Evolutionary conservation across 495 filamentous ascomycete genomes (phyloP).

Genomic region (Chaetomium cochliodes): DNA sequence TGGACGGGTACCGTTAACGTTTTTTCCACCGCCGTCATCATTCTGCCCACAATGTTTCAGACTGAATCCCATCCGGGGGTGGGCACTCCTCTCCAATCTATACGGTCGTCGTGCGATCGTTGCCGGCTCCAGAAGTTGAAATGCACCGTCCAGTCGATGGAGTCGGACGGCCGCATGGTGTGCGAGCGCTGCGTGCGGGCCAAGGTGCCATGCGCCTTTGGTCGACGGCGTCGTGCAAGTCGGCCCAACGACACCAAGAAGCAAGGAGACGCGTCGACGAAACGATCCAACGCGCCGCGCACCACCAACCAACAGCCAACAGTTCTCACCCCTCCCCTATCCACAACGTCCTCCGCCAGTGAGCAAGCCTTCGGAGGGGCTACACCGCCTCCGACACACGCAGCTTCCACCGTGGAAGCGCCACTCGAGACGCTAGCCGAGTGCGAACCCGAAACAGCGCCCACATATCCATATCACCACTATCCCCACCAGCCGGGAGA

Average conservation of each 20-base stretch:
- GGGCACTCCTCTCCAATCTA: not conserved
- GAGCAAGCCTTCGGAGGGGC: not conserved
- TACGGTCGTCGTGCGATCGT: not conserved
- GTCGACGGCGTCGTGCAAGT: not conserved
- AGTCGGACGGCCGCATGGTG: not conserved
- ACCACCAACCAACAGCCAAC: not conserved
- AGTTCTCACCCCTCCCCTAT: not conserved
- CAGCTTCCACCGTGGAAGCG: not conserved
- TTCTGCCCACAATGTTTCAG: not conserved
- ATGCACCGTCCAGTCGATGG: not conserved
- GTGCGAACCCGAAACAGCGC: not conserved
- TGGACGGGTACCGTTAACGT: too few relatives aligned
- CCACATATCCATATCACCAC: not conserved
- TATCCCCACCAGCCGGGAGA: not conserved
- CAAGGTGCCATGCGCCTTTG: slow-evolving; percentile 1
- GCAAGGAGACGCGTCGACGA: not conserved
- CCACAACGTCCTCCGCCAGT: not conserved
- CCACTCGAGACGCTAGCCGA: not conserved
- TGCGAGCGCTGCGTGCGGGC: not conserved
- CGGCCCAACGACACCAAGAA: not conserved
- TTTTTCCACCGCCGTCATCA: not conserved
- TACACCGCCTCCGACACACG: not conserved
- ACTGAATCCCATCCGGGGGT: not conserved
- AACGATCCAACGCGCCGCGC: not conserved
- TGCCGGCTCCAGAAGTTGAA: not conserved